These are phyloP conservation scores for Colletotrichum spinosum DNA, from an alignment of 2,329 filamentous ascomycete species.

Conservation along the genomic window DNA sequence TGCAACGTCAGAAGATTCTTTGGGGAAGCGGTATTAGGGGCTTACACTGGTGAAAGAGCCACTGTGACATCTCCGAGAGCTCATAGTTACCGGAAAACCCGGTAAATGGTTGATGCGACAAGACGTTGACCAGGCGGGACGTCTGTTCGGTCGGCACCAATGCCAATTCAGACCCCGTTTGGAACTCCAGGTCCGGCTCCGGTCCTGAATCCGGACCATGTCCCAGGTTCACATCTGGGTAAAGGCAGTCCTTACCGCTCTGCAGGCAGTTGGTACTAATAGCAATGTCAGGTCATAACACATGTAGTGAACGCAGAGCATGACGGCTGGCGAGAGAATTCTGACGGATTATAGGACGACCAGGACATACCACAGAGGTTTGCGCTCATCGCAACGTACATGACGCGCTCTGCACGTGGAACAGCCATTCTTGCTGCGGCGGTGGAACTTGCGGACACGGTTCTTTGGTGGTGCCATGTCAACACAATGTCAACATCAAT, in stretches of 20 bases:
- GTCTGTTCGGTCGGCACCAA: conserved; percentile 12
- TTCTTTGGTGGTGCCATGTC: conserved; percentile 50
- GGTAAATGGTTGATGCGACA: conserved; percentile 36
- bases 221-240: conserved; percentile 31
- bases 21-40: background rate
- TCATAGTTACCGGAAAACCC: conserved; percentile 39
- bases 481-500: conserved; percentile 21
- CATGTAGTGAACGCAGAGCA: no score
- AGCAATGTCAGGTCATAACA: conserved; percentile 26
- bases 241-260: conserved; percentile 56
- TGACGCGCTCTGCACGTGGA: conserved; percentile 54
- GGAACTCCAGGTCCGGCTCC: conserved; percentile 30
- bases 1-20: conserved; percentile 4
- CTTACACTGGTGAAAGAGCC: conserved; percentile 52
- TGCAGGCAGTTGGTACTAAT: conserved; percentile 58
- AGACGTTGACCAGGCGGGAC: conserved; percentile 18
- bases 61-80: conserved; percentile 48
- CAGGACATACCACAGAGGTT: conserved; percentile 56
- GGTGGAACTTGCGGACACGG: conserved; percentile 52
- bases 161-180: conserved; percentile 15
- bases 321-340: background rate
- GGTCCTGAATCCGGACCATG: conserved; percentile 4
- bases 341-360: background rate
- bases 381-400: conserved; percentile 59
- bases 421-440: conserved; percentile 52